Conservation (phyloP, 2,329 filamentous ascomycete genomes). For the Diaporthe sp. region DNA sequence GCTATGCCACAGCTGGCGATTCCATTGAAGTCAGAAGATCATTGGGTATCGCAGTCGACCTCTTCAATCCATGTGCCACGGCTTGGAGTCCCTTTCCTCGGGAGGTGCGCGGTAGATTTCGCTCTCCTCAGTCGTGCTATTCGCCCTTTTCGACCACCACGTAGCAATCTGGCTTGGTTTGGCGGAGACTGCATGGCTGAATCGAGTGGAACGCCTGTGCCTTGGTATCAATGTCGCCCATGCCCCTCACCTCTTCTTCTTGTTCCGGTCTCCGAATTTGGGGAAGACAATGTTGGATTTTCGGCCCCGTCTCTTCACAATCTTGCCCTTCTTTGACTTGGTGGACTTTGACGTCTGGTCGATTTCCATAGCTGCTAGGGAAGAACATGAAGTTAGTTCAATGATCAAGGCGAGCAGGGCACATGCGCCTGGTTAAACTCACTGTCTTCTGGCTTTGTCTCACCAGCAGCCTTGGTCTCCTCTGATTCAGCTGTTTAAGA, state of each 20-base stretch:
- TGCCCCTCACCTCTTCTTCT: constrained; percentile 56
- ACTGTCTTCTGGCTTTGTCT: constrained; percentile 49
- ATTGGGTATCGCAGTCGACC: not conserved
- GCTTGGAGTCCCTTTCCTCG: not conserved
- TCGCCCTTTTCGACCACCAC: not conserved
- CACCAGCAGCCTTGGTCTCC: constrained; percentile 48
- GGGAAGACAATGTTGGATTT: constrained; percentile 72
- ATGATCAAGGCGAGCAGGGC: not conserved
- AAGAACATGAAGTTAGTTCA: not conserved
- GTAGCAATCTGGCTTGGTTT: not conserved
- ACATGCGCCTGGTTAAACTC: constrained; percentile 41
- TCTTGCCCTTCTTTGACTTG: constrained; percentile 63
- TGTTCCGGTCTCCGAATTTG: constrained; percentile 67
- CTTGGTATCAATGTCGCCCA: constrained; percentile 8
- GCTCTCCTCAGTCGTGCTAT: not conserved
- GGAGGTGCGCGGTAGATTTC: not conserved
- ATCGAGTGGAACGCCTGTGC: not conserved
- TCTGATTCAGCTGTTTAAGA: constrained; percentile 43
- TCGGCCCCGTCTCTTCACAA: constrained; percentile 70
- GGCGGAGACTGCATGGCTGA: not conserved
- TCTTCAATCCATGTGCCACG: not conserved
- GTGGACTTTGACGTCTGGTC: constrained; percentile 59
- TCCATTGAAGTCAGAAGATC: not conserved
- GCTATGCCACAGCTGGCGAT: not conserved
- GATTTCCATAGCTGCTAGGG: constrained; percentile 68